Base-by-base conservation (phyloP, 2,329 filamentous ascomycete genomes). In the Pseudohalonectria lignicola region DNA sequence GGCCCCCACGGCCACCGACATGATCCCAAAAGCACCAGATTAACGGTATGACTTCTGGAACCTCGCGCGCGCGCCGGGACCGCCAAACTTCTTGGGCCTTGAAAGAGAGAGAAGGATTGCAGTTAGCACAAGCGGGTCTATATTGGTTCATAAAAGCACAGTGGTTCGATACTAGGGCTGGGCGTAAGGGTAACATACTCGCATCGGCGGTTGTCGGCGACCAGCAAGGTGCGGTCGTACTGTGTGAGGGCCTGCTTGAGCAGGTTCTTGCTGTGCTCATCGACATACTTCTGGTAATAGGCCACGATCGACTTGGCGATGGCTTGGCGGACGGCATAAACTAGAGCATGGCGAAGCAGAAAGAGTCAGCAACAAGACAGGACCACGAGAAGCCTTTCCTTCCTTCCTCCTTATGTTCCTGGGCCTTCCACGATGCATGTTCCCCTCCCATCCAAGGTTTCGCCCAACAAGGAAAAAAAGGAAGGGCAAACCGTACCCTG, bases 41-140 rank as follows among this genome's bases (percentile, higher is more conserved):
- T 90, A 94, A 88, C 87, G 86, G 83, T 94, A 94, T 53, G 87
- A 94, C 76, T 95, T 94, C 77, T 96, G 90, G 87, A 86, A 96
- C 64, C 88, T 83, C 61, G 90, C 76, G 64, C 90, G 82, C 63
- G 90, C 90, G 79, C 90, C 90, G 57, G 79, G 82, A 86, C 84
- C 84, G 65, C 79, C 81, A 63, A 86, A 86, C 77, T 95, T 95
- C 88, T 95, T 96, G 72, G 90, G 90, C 29, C 36, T 37, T n/a
- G n/a, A n/a, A n/a, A n/a, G n/a, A n/a, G n/a, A n/a, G n/a, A n/a
- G n/a, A n/a, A n/a, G n/a, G n/a, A n/a, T n/a, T n/a, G n/a, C n/a
- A n/a, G n/a, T n/a, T n/a, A n/a, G n/a, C n/a, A n/a, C n/a, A n/a
- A n/a, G n/a, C n/a, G n/a, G n/a, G n/a, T n/a, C n/a, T n/a, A n/a